phyloP scores from a whole-genome alignment of 176 grass and related monocot genomes.

The Melocanna baccifera region DNA sequence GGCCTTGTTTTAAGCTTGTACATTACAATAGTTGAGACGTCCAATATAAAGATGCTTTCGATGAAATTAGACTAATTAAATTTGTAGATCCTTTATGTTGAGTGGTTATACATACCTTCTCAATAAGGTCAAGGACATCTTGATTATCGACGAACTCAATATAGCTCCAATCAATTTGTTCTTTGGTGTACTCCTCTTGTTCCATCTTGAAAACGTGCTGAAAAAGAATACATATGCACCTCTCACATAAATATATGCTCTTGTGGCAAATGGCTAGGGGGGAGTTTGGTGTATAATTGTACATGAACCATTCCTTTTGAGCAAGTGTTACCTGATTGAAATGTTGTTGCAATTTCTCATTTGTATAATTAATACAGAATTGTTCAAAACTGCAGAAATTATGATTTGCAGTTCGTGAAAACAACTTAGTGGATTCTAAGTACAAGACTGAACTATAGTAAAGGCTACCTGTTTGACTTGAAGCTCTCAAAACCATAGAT shows the following conservation, averaged over 20 bases:
- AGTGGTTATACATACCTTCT: constrained; percentile 62
- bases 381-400: constrained; percentile 81
- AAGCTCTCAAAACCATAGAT: constrained; percentile 99
- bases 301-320: constrained; percentile 35
- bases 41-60: background rate
- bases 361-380: constrained; percentile 99
- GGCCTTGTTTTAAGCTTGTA: constrained; percentile 5
- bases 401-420: constrained; percentile 16
- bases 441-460: constrained; percentile 8
- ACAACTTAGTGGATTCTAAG: background rate
- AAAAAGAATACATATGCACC: constrained; percentile 40
- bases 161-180: constrained; percentile 99
- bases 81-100: background rate
- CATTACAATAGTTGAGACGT: background rate
- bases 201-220: constrained; percentile 99
- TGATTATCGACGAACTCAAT: constrained; percentile 99
- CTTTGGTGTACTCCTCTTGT: constrained; percentile 99
- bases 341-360: constrained; percentile 97
- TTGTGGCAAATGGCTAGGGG: constrained; percentile 21
- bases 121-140: constrained; percentile 99
- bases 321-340: constrained; percentile 87
- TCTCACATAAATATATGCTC: constrained; percentile 32
- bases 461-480: constrained; percentile 75
- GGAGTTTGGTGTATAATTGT: background rate
- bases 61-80: constrained; percentile 18